Conservation (phyloP, 1,284 basidiomycete species). For the Trichosporon coremiiforme region DNA sequence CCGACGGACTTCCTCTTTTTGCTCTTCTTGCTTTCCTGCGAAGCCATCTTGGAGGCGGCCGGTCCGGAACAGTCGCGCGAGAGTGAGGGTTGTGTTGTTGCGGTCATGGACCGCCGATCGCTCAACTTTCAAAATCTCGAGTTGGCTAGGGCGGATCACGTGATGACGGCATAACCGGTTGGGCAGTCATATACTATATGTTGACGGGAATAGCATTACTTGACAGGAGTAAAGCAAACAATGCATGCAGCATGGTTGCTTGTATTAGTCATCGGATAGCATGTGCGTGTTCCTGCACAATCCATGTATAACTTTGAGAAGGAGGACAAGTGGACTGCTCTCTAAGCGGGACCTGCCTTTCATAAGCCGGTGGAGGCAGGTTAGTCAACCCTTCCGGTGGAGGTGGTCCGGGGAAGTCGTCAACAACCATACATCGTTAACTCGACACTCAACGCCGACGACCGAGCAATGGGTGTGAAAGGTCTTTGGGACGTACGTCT, state of each 20-base stretch:
- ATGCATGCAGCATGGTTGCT: too few species aligned
- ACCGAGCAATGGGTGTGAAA: constrained; percentile 53
- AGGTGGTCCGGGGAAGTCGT: constrained; percentile 7
- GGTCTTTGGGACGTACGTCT: constrained; percentile 57
- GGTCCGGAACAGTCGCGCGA: neutral
- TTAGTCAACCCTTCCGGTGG: constrained; percentile 10
- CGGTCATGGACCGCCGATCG: neutral
- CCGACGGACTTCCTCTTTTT: constrained; percentile 47
- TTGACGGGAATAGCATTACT: too few species aligned
- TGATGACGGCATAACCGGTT: neutral
- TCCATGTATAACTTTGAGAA: too few species aligned
- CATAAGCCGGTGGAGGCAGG: neutral
- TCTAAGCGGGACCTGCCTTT: neutral
- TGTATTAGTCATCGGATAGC: too few species aligned
- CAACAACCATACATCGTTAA: neutral
- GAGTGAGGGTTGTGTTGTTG: constrained; percentile 1
- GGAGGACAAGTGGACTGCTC: too few species aligned
- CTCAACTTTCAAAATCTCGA: constrained; percentile 16
- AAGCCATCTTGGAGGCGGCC: constrained; percentile 21
- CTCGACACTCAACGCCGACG: neutral
- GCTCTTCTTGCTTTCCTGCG: constrained; percentile 34
- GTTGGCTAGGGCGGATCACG: neutral
- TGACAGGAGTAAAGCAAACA: too few species aligned
- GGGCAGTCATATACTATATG: too few species aligned
- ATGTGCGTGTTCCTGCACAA: too few species aligned